Conservation (phyloP, 1,139 yeast genomes). For the Entelexis paramagnoliae region DNA sequence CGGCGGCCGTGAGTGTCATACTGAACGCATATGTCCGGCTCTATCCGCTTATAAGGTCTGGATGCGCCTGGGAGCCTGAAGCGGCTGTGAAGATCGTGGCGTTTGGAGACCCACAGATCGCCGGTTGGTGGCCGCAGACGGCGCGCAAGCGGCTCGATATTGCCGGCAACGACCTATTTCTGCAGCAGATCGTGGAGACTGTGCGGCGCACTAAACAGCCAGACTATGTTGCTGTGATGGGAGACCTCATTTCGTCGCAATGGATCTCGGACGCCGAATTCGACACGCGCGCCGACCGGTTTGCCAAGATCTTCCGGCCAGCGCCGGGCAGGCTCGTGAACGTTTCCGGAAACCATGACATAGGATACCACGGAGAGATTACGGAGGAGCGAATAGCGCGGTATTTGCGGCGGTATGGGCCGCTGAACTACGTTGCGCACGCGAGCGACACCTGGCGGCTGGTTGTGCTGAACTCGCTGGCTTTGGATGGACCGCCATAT, state of each 20-base stretch:
- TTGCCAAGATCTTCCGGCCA: constrained; percentile 25
- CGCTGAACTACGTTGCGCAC: constrained; percentile 62
- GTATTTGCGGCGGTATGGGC: constrained; percentile 63
- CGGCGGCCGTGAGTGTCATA: constrained; percentile 14
- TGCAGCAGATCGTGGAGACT: constrained; percentile 67
- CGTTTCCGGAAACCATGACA: constrained; percentile 89
- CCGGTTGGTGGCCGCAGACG: constrained; percentile 51
- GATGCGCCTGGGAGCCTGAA: constrained; percentile 27
- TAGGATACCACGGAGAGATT: constrained; percentile 92
- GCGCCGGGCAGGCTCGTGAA: constrained; percentile 44
- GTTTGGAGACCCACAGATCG: constrained; percentile 94
- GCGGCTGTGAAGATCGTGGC: constrained; percentile 39
- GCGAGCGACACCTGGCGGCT: constrained; percentile 62
- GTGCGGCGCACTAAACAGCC: constrained; percentile 60
- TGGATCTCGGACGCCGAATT: constrained; percentile 89
- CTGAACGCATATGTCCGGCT: constrained; percentile 56
- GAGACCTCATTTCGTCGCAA: constrained; percentile 89
- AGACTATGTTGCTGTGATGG: constrained; percentile 76
- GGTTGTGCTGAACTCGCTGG: constrained; percentile 71
- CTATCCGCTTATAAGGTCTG: constrained; percentile 41
- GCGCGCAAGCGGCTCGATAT: constrained; percentile 69
- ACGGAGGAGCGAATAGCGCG: constrained; percentile 84
- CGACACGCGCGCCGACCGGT: constrained; percentile 63
- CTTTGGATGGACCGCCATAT: constrained; percentile 83
- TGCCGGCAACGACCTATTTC: constrained; percentile 74